Evolutionary conservation across 768 basidiomycete genomes (phyloP).

Genomic region (Amanita thiersii): DNA sequence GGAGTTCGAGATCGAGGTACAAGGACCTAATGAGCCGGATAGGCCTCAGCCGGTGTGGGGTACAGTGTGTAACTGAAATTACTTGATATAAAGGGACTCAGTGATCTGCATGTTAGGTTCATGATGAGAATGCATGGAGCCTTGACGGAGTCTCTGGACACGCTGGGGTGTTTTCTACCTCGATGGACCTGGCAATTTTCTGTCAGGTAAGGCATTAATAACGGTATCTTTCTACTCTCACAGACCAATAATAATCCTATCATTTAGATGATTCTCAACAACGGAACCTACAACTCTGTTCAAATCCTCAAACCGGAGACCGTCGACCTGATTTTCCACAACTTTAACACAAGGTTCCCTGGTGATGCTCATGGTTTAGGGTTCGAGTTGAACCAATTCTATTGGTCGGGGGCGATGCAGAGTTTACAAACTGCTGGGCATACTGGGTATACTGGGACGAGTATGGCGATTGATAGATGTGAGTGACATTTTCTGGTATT

Average conservation of each 20-base stretch:
- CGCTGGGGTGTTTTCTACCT: conserved; percentile 20
- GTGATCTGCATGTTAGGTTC: conserved; percentile 12
- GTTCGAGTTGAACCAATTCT: conserved; percentile 20
- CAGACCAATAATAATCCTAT: neutral
- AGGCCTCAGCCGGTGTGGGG: conserved; percentile 20
- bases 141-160: conserved; percentile 19
- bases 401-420: conserved; percentile 20
- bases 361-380: conserved; percentile 19
- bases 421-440: conserved; percentile 21
- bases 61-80: conserved; percentile 12
- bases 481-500: conserved; percentile 4
- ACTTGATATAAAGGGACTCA: conserved; percentile 2
- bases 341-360: conserved; percentile 20
- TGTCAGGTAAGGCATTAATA: conserved; percentile 14
- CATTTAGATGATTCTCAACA: conserved; percentile 21
- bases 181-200: conserved; percentile 18
- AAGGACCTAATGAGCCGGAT: conserved; percentile 15
- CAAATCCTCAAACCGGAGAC: conserved; percentile 17
- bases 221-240: neutral
- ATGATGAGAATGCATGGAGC: conserved; percentile 23
- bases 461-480: conserved; percentile 21
- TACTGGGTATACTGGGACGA: conserved; percentile 19
- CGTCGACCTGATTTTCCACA: conserved; percentile 20
- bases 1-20: conserved; percentile 18
- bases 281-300: conserved; percentile 18